Percentiles rank a stretch among this genome's conserved stretches.
These are phyloP conservation scores for Metschnikowia vanudenii DNA, from an alignment of 805 yeast genomes.

Conservation along the genomic window DNA sequence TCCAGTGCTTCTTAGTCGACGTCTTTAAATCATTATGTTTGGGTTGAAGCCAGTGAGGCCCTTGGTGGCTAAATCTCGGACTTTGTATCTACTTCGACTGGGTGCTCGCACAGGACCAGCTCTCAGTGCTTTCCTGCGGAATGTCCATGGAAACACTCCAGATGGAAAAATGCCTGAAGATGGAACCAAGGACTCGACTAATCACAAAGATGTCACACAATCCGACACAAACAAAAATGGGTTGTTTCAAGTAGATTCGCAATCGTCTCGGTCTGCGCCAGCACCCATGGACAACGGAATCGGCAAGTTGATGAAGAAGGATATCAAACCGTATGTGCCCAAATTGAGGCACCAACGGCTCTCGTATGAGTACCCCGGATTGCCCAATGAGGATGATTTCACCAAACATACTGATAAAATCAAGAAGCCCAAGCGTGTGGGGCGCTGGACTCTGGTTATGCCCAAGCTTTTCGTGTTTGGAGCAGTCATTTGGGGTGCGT, in stretches of 20 bases:
- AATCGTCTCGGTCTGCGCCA: conserved; percentile 18
- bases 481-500: conserved; percentile 39
- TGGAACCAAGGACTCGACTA: not conserved
- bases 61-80: not conserved
- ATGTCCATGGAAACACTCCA: not conserved
- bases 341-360: conserved; percentile 38
- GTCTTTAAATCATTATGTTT: not conserved
- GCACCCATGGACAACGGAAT: conserved; percentile 18
- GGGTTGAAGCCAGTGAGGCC: not conserved
- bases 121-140: not conserved
- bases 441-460: conserved; percentile 42
- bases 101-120: not conserved
- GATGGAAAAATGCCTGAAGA: not conserved
- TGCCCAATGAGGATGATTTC: conserved; percentile 44
- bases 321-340: conserved; percentile 44
- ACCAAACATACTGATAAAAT: conserved; percentile 25
- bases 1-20: too few species aligned
- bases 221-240: not conserved
- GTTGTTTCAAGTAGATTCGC: conserved; percentile 11
- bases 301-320: conserved; percentile 30
- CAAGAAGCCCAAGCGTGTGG: conserved; percentile 25
- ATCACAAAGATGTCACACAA: not conserved
- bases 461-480: conserved; percentile 39
- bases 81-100: not conserved
- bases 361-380: conserved; percentile 42